Percentiles rank a stretch among this genome's conserved stretches.
phyloP scores from a whole-genome alignment of 176 grass and related monocot species.

The Leersia perrieri region DNA sequence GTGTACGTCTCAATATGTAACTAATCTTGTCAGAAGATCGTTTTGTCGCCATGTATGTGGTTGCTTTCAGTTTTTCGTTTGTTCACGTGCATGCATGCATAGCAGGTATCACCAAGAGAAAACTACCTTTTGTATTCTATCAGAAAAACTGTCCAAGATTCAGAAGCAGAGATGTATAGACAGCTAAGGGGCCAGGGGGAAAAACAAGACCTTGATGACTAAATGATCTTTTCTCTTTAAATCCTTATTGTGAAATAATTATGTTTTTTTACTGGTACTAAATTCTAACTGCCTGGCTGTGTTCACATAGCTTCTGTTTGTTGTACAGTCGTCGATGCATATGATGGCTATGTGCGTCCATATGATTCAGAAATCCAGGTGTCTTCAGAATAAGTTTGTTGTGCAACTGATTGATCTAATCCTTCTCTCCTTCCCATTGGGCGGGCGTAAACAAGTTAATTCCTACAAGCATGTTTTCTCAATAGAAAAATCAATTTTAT shows the following conservation, averaged over 20 bases:
- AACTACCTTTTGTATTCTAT: not conserved
- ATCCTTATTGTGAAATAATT: too few relatives aligned
- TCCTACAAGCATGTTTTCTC: not conserved
- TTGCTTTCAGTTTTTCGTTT: not conserved
- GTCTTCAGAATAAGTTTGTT: not conserved
- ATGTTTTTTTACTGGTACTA: too few relatives aligned
- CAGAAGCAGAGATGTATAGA: not conserved
- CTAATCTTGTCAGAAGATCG: too few relatives aligned
- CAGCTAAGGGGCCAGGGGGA: not conserved
- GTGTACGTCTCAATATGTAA: too few relatives aligned
- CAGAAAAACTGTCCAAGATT: not conserved
- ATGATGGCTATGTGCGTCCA: not conserved
- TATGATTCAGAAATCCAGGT: not conserved
- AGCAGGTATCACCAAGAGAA: not conserved
- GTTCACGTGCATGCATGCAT: not conserved
- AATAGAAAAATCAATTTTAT: too few relatives aligned
- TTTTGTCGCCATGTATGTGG: not conserved
- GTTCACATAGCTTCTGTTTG: not conserved
- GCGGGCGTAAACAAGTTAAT: not conserved
- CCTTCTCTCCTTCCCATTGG: too few relatives aligned
- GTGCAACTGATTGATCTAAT: not conserved
- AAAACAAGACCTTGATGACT: not conserved
- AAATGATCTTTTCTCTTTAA: too few relatives aligned
- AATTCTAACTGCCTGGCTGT: too few relatives aligned
- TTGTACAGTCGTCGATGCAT: too few relatives aligned